Evolutionary conservation across 352 stramenopile species (phyloP).

Genomic region (Globisporangium solare): DNA sequence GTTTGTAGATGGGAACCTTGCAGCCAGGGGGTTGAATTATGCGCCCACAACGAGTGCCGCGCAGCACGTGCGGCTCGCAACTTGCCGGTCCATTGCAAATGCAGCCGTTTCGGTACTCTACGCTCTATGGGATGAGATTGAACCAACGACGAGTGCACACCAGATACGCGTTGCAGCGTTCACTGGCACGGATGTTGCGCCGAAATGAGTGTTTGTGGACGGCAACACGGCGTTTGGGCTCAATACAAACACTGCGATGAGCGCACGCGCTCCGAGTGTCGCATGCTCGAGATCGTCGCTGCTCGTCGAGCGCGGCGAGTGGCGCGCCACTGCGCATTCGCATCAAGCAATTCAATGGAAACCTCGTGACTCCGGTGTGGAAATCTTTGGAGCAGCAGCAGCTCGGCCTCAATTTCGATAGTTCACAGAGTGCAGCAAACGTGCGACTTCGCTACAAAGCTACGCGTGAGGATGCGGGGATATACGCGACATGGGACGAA

Average conservation of each 20-base stretch:
- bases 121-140: constrained; percentile 47
- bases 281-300: constrained; percentile 32
- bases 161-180: constrained; percentile 54
- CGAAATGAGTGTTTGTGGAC: constrained; percentile 50
- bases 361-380: constrained; percentile 32
- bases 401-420: constrained; percentile 43
- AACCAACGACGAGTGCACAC: constrained; percentile 16
- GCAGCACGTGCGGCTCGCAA: constrained; percentile 31
- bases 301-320: neutral
- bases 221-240: constrained; percentile 36
- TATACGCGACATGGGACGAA: constrained; percentile 61
- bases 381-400: constrained; percentile 21
- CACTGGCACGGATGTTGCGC: constrained; percentile 28
- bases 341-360: constrained; percentile 40
- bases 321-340: constrained; percentile 17
- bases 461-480: constrained; percentile 7
- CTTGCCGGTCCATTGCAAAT: constrained; percentile 25
- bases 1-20: constrained; percentile 55
- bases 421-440: constrained; percentile 34
- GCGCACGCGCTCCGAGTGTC: constrained; percentile 27
- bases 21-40: constrained; percentile 37
- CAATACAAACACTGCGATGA: constrained; percentile 30
- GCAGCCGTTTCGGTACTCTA: constrained; percentile 25
- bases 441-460: constrained; percentile 20
- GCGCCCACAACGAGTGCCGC: constrained; percentile 20